Evolutionary conservation across 768 basidiomycete species (phyloP).

Genomic region (Pleurotus cornucopiae): DNA sequence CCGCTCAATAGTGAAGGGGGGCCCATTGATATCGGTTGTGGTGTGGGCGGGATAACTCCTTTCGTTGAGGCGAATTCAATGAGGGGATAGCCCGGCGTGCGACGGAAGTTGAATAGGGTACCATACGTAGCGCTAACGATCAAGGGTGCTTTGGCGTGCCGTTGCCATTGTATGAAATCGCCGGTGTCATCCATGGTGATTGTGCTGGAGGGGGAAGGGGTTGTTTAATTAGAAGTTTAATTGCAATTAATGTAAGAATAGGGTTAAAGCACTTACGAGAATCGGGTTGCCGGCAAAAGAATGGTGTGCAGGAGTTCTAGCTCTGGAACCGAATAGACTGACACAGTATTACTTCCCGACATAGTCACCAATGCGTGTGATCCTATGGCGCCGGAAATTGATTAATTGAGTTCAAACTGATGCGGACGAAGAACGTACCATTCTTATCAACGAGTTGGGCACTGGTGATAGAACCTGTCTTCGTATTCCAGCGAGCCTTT

Average conservation of each 20-base stretch:
- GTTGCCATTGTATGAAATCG: conserved; percentile 48
- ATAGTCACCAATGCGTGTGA: conserved; percentile 54
- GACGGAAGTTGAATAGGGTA: conserved; percentile 55
- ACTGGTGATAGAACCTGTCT: conserved; percentile 43
- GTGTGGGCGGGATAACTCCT: conserved; percentile 46
- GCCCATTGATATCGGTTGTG: conserved; percentile 57
- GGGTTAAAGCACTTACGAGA: conserved; percentile 24
- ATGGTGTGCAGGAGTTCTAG: conserved; percentile 53
- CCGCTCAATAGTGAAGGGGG: conserved; percentile 52
- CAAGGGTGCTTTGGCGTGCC: conserved; percentile 26
- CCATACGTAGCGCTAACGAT: conserved; percentile 42
- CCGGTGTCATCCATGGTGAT: conserved; percentile 33
- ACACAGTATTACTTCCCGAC: conserved; percentile 42
- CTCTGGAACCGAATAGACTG: conserved; percentile 61
- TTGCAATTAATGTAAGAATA: neutral
- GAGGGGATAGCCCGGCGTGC: conserved; percentile 45
- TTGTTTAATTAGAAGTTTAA: neutral
- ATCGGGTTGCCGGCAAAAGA: conserved; percentile 27
- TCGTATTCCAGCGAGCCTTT: conserved; percentile 60
- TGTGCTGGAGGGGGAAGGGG: conserved; percentile 6
- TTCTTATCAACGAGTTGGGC: conserved; percentile 57
- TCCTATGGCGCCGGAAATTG: conserved; percentile 23
- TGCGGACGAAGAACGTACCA: conserved; percentile 34
- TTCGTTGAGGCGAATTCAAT: conserved; percentile 44
- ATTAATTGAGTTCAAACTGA: neutral